Base-by-base conservation (phyloP, 2,329 filamentous ascomycete species). In the Calonectria leucothoes region DNA sequence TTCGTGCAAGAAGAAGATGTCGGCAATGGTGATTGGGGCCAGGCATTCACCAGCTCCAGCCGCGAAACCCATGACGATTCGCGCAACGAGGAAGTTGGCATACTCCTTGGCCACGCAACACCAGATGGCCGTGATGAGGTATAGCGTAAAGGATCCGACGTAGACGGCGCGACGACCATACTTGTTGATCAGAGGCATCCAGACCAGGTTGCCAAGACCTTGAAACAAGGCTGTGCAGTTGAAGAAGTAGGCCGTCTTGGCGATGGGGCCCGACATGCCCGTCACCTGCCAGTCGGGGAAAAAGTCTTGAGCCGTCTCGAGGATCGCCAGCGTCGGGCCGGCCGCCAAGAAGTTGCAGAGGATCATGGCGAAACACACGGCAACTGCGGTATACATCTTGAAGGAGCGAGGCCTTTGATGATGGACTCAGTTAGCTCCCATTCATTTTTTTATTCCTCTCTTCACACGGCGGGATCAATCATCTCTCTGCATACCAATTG, bases 1-100 rank as follows among this genome's bases (percentile, higher is more conserved):
- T 74, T 91, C 87, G 73, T 91, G 88, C 23, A 90, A 80, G 78
- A 89, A 90, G 80, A 90, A 90, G 23, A 90, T 79, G 71, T 91
- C 89, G 7, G 87, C 82, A 49, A 89, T 88, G 0, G 87, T 89
- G 20, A 88, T 80, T 0, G 88, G 88, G 0, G 86, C 85, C 48
- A 86, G 64, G 12, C 74, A 75, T 35, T 75, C 74, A 11, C 68
- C 74, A 31, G 74, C 71, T 29, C 74, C 74, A 6, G 74, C 69
- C 23, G 74, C 74, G 31, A 74, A 69, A 1, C 74, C 74, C 72
- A 75, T 74, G 27, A 75, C 66, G 27, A 75, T 74, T 2, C 74
- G 68, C 4, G 74, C 74, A 45, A 66, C 74, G 6, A 75, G 57
- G 39, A 68, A 71, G 39, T 70, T 75, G n/a, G 51, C 69, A 23